Conservation (phyloP, 345 rosid species). For the Brassica cretica region DNA sequence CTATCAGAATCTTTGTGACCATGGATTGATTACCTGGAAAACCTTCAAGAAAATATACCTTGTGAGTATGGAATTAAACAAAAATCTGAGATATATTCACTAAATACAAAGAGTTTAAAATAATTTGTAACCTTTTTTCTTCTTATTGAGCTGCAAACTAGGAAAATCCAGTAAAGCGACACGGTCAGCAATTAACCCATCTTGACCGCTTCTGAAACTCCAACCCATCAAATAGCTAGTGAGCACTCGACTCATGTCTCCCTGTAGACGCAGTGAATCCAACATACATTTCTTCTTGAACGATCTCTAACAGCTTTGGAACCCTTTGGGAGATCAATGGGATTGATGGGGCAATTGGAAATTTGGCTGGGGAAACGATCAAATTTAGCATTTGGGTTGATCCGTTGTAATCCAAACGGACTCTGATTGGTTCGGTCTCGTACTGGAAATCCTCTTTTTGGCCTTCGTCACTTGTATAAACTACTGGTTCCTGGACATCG, state of each 20-base stretch:
- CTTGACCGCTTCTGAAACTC: neutral
- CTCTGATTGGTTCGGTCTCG: neutral
- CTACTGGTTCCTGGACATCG: neutral
- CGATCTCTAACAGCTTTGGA: neutral
- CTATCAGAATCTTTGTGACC: neutral
- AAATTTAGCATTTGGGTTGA: neutral
- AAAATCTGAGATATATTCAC: neutral
- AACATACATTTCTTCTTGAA: slow-evolving; percentile 3
- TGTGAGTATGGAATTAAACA: neutral
- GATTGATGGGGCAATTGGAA: neutral
- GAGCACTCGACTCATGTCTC: neutral
- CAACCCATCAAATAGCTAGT: neutral
- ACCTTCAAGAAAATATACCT: neutral
- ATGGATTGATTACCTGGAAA: neutral
- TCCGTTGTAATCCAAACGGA: neutral
- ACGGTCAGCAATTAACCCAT: neutral
- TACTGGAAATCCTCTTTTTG: neutral
- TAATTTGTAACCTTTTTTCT: neutral
- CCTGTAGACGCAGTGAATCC: neutral
- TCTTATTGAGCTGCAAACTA: neutral
- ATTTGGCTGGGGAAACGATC: neutral
- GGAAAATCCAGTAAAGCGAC: neutral
- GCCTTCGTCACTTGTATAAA: neutral
- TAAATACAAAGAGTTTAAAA: neutral
- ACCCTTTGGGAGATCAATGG: neutral